Evolutionary conservation across 2,329 filamentous ascomycete species (phyloP).

Genomic region (Cladophialophora yegresii): DNA sequence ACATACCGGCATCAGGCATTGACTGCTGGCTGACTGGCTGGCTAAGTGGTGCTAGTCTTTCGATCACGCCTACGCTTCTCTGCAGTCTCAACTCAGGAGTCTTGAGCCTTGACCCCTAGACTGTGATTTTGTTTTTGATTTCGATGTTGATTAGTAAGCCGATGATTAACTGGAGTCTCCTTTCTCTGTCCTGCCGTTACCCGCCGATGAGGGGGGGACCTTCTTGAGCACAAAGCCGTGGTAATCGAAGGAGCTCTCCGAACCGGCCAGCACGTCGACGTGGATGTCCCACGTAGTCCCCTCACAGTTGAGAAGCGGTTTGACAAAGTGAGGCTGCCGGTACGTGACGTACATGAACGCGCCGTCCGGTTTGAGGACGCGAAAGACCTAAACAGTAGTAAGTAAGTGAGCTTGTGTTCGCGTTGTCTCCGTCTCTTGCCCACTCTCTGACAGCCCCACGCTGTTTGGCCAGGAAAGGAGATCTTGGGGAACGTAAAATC

Average conservation of each 20-base stretch:
- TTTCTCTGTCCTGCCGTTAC: background rate
- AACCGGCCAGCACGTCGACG: conserved; percentile 47
- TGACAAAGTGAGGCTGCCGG: conserved; percentile 58
- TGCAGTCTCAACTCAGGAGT: no score
- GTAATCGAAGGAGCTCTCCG: conserved; percentile 53
- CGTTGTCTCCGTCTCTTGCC: no score
- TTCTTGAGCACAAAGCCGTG: conserved; percentile 45
- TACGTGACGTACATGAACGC: conserved; percentile 58
- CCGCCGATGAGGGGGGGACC: background rate
- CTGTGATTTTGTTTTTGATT: no score
- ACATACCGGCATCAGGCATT: no score
- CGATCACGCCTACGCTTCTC: no score
- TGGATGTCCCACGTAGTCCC: conserved; percentile 49
- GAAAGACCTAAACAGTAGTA: conserved; percentile 43
- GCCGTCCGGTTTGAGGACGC: conserved; percentile 53
- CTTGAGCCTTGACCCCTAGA: no score
- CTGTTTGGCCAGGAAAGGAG: no score
- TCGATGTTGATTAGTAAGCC: background rate
- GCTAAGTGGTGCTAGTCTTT: no score
- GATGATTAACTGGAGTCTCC: background rate
- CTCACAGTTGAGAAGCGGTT: conserved; percentile 49
- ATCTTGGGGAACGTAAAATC: no score
- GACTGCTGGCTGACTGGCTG: no score
- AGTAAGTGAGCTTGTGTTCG: conserved; percentile 3
- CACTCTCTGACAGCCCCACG: no score